These are phyloP conservation scores for Scheffersomyces insectosa DNA, from an alignment of 1,139 yeast genomes.

Conservation along the genomic window DNA sequence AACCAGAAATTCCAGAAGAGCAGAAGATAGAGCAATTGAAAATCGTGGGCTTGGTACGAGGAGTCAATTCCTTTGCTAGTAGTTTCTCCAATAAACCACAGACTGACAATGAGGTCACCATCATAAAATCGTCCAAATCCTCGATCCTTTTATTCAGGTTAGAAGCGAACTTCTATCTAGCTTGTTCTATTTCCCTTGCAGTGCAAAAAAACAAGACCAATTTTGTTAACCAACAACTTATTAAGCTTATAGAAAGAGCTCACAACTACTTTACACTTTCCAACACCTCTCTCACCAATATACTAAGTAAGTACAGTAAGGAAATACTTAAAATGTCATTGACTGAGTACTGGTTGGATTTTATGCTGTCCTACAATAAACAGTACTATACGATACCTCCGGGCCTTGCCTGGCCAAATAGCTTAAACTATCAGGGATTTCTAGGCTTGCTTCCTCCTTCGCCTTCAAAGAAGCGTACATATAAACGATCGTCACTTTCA, in stretches of 20 bases:
- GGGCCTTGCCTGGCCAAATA: slow-evolving; percentile 34
- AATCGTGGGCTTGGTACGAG: slow-evolving; percentile 39
- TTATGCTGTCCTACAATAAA: slow-evolving; percentile 27
- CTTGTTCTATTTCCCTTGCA: slow-evolving; percentile 25
- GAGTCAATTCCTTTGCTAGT: slow-evolving; percentile 31
- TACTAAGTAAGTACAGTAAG: slow-evolving; percentile 17
- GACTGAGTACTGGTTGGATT: slow-evolving; percentile 31
- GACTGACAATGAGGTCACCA: slow-evolving; percentile 11
- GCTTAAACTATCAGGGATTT: slow-evolving; percentile 37
- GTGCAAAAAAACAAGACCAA: slow-evolving; percentile 19
- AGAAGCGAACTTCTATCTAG: slow-evolving; percentile 28
- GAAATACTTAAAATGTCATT: slow-evolving; percentile 19
- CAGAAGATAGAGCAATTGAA: slow-evolving; percentile 27
- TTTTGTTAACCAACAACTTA: slow-evolving; percentile 29
- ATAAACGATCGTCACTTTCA: slow-evolving; percentile 33
- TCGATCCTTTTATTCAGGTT: slow-evolving; percentile 28
- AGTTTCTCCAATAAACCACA: slow-evolving; percentile 15
- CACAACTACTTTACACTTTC: slow-evolving; percentile 28
- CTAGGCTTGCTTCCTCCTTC: slow-evolving; percentile 29
- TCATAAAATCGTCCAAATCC: slow-evolving; percentile 28
- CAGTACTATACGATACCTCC: slow-evolving; percentile 24
- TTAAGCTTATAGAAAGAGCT: slow-evolving; percentile 21
- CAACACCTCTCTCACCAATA: slow-evolving; percentile 24
- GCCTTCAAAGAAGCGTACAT: slow-evolving; percentile 9
- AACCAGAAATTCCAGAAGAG: slow-evolving; percentile 2